Base-by-base conservation (phyloP, 495 filamentous ascomycete species). In the Trichocladium uniseriatum region DNA sequence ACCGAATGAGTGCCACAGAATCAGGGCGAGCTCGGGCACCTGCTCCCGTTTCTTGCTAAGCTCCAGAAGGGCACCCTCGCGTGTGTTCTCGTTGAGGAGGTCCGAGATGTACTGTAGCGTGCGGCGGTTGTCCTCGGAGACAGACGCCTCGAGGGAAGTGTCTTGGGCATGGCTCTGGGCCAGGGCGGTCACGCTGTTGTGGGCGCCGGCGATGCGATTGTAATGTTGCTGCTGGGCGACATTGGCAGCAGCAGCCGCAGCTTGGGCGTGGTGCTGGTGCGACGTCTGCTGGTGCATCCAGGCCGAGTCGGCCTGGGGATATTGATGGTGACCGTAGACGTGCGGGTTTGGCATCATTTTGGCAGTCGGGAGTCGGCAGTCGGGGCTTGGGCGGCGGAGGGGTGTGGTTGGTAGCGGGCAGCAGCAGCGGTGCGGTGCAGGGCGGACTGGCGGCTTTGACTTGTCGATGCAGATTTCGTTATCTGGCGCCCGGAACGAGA, bases 1-100 rank as follows among this genome's bases (percentile, higher is more conserved):
- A 96, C 91, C 92, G 63, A 96, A 96, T 2, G 92, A 96, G 67
- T 99, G 91, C 92, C 92, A 99, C 45, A 99, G 79, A 41, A 99
- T 95, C 54, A 99, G 69, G 27, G 92, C 92, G 51, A 99, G 73
- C 67, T 99, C 92, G 14, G 92, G 89, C 14, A 99, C 94, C 66
- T 97, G 94, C 65, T 99, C 92, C 37, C 92, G 75, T 75, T 99
- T 99, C 75, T 99, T 99, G 73, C 91, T 96, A 37, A 99, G 75
- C 66, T 99, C 92, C 63, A 99, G 80, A 15, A 99, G 76, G 41
- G 92, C 94, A 0, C 84, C 81, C 69, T 99, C 92, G 44, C 92
- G 76, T 15, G 87, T 87, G 42, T 79, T 80, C 40, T 88, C 86
- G 60, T 89, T 91, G 57, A 97, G 77, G 38, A 97, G 73, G 61